Evolutionary conservation across 345 rosid genomes (phyloP), one percentile per base, ranked within the genome.

Genomic region (Corchorus capsularis): DNA sequence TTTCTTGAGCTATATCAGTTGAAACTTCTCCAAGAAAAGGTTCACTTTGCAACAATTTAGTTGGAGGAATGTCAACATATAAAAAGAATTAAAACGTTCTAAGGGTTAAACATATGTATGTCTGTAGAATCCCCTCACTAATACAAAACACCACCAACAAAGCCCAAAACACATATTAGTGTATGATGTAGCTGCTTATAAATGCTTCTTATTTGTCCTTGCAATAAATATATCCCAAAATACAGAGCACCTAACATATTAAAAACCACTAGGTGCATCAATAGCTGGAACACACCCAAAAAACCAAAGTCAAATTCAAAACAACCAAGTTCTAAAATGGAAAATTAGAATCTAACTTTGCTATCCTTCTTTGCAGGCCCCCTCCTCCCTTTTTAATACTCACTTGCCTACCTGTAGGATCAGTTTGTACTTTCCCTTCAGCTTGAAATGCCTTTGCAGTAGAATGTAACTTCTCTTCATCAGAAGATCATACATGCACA

Each of bases 181-280:
- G 70, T 85, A 86, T 64, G 93, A 83, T 74, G 95, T 82, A 46
- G 90, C 93, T 68, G 79, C 57, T 52, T 91, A 88, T 3, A 91
- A 85, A 77, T 82, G 87, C 84, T 86, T 86, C 79, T 89, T 85
- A 50, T 84, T 84, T 63, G 87, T 80, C 82, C 92, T 83, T 1
- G 93, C 82, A 69, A 84, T 84, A 76, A 86, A 91, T 20, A 87
- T 79, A 63, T 91, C 96, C 96, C 96, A 91, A n/a, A n/a, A n/a
- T n/a, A n/a, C n/a, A n/a, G n/a, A n/a, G n/a, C n/a, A n/a, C n/a
- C n/a, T n/a, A n/a, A 75, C 96, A 4, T 85, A 86, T 10, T 89
- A 80, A 81, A 91, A 91, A 53, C 96, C 93, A 52, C 86, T 89
- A 41, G 93, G 90, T 11, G 89, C 88, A 79, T 91, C 89, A 54